Percentiles rank a stretch among this genome's conserved stretches.
phyloP scores from a whole-genome alignment of 2,329 filamentous ascomycete genomes.

The Penicillium sclerotigenum region DNA sequence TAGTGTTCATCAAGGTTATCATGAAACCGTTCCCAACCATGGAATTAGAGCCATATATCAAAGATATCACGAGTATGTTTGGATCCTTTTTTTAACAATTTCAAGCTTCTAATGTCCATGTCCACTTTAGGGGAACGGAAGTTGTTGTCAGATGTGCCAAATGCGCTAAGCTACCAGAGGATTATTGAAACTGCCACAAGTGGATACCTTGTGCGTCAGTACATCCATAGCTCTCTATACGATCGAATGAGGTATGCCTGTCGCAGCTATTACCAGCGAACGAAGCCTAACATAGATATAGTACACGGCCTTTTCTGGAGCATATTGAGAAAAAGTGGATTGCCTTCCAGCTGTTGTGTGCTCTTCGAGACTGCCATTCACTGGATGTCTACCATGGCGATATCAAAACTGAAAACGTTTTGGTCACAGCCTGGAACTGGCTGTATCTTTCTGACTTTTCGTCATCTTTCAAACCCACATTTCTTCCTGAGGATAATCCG shows the following conservation, averaged over 20 bases:
- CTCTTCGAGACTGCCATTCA: constrained; percentile 84
- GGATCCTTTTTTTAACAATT: not conserved
- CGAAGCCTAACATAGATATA: constrained; percentile 42
- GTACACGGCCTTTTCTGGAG: constrained; percentile 92
- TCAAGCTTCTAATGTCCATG: constrained; percentile 2
- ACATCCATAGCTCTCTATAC: constrained; percentile 93
- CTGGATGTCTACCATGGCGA: constrained; percentile 92
- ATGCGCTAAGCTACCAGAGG: constrained; percentile 84
- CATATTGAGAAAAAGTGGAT: constrained; percentile 99
- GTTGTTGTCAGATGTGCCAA: constrained; percentile 76
- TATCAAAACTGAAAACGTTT: constrained; percentile 95
- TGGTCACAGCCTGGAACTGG: constrained; percentile 99
- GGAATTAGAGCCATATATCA: constrained; percentile 74
- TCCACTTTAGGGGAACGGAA: constrained; percentile 66
- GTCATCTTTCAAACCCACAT: constrained; percentile 88
- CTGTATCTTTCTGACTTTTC: constrained; percentile 97
- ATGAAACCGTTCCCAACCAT: constrained; percentile 87
- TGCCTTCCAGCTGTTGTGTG: constrained; percentile 90
- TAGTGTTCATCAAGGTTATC: constrained; percentile 90
- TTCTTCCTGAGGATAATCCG: constrained; percentile 92
- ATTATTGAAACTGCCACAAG: constrained; percentile 88
- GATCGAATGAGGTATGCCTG: constrained; percentile 68
- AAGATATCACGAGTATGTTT: constrained; percentile 67
- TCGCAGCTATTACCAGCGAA: not conserved
- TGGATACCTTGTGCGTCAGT: constrained; percentile 91